These are phyloP conservation scores for Diplotaxis tenuifolia DNA, from an alignment of 345 rosid genomes.

Conservation along the genomic window DNA sequence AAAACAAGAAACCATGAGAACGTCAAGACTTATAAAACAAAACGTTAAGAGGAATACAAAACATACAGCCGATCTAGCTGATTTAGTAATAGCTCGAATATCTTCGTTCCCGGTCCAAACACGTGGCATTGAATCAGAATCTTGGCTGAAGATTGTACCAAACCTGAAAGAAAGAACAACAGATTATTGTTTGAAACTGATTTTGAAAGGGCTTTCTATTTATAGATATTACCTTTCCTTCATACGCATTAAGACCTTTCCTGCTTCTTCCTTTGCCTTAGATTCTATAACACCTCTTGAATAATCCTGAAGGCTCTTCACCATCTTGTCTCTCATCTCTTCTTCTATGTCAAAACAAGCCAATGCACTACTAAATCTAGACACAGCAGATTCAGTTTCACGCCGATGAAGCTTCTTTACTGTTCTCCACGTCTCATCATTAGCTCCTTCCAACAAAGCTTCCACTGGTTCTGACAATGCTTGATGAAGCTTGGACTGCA, in stretches of 20 bases:
- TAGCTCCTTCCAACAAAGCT: conserved; percentile 81
- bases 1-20: conserved; percentile 23
- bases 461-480: conserved; percentile 85
- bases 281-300: conserved; percentile 75
- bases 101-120: conserved; percentile 97
- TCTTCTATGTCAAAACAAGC: conserved; percentile 74
- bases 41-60: background rate
- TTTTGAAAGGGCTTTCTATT: conserved; percentile 6
- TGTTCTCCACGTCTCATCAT: conserved; percentile 67
- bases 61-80: conserved; percentile 78
- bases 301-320: conserved; percentile 51
- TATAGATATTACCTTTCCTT: conserved; percentile 70
- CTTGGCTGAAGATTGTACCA: conserved; percentile 72
- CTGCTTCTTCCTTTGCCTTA: conserved; percentile 88
- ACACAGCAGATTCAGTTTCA: conserved; percentile 67
- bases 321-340: conserved; percentile 51
- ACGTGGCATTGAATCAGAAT: conserved; percentile 95
- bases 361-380: conserved; percentile 61
- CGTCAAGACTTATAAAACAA: background rate
- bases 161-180: conserved; percentile 48
- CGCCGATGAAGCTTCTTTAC: conserved; percentile 65
- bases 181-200: conserved; percentile 6
- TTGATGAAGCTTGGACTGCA: conserved; percentile 65
- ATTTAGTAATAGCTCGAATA: conserved; percentile 83
- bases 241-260: conserved; percentile 74